phyloP scores from a whole-genome alignment of 768 basidiomycete species.

The Tricholoma bakamatsutake region DNA sequence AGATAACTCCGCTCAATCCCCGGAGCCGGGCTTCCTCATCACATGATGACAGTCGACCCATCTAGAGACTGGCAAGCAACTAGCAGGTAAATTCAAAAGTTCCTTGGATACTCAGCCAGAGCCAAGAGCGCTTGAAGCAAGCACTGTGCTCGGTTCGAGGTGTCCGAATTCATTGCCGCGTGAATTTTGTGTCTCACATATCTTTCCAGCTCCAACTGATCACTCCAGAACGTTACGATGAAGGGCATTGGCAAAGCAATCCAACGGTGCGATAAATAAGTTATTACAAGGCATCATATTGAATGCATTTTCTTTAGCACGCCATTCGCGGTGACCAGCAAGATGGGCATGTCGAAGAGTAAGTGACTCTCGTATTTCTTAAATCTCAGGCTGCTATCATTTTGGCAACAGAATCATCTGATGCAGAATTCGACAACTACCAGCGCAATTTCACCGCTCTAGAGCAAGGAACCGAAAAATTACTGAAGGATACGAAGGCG shows the following conservation, averaged over 20 bases:
- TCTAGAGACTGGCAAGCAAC: too few species aligned
- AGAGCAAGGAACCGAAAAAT: conserved; percentile 80
- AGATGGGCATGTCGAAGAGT: conserved; percentile 94
- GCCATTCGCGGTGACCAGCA: conserved; percentile 83
- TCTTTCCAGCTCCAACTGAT: background rate
- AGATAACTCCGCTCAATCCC: too few species aligned
- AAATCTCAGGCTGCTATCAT: background rate
- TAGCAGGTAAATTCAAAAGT: background rate
- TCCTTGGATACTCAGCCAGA: background rate
- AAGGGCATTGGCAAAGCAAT: conserved; percentile 80
- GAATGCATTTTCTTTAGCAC: conserved; percentile 47
- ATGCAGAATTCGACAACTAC: conserved; percentile 89
- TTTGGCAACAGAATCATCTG: conserved; percentile 53
- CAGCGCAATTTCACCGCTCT: conserved; percentile 69
- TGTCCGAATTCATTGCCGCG: background rate
- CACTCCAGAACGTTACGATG: conserved; percentile 38
- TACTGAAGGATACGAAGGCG: conserved; percentile 86
- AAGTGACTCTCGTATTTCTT: conserved; percentile 20
- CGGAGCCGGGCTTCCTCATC: background rate
- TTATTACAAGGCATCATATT: background rate
- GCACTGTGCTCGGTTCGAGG: background rate
- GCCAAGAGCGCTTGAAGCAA: background rate
- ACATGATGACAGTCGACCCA: background rate
- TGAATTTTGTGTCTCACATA: background rate
- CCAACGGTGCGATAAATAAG: conserved; percentile 47